Conservation (phyloP, 2,329 filamentous ascomycete genomes). For the Aureobasidium sp. region DNA sequence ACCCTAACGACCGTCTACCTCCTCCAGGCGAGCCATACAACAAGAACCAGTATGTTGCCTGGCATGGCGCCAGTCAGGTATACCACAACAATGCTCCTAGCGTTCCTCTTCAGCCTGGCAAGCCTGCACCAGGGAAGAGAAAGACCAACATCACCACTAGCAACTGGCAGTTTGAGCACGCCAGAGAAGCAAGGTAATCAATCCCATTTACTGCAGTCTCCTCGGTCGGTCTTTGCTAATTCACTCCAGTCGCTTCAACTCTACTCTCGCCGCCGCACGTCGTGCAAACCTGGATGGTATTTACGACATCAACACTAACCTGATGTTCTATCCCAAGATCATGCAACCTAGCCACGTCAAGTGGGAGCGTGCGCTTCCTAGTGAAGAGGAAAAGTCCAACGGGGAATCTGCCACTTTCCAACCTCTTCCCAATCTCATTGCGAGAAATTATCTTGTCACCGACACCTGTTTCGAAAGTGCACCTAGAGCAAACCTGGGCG, state of each 20-base stretch:
- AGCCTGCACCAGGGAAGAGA: constrained; percentile 67
- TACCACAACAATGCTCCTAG: constrained; percentile 74
- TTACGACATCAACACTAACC: constrained; percentile 92
- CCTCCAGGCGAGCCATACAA: constrained; percentile 83
- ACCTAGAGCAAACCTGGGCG: constrained; percentile 49
- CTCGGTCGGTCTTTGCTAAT: constrained; percentile 20
- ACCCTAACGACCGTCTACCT: constrained; percentile 76
- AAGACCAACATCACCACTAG: constrained; percentile 83
- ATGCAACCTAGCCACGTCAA: constrained; percentile 86
- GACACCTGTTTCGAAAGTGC: constrained; percentile 56
- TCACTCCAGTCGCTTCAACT: constrained; percentile 69
- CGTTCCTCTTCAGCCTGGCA: constrained; percentile 67
- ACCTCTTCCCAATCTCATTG: constrained; percentile 49
- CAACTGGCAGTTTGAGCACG: constrained; percentile 97
- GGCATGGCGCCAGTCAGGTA: constrained; percentile 93
- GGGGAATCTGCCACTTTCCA: constrained; percentile 38
- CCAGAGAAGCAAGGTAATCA: constrained; percentile 74
- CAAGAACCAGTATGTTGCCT: constrained; percentile 97
- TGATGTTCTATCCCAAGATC: constrained; percentile 75
- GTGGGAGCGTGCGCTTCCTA: constrained; percentile 62
- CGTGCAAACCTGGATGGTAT: constrained; percentile 65
- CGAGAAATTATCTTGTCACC: constrained; percentile 56
- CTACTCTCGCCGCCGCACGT: constrained; percentile 61
- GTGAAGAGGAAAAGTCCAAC: constrained; percentile 22
- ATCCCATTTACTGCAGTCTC: constrained; percentile 18